Evolutionary conservation across 2,329 filamentous ascomycete genomes (phyloP), one percentile per base, ranked within the genome.

Genomic region (Rutstroemia sp.): DNA sequence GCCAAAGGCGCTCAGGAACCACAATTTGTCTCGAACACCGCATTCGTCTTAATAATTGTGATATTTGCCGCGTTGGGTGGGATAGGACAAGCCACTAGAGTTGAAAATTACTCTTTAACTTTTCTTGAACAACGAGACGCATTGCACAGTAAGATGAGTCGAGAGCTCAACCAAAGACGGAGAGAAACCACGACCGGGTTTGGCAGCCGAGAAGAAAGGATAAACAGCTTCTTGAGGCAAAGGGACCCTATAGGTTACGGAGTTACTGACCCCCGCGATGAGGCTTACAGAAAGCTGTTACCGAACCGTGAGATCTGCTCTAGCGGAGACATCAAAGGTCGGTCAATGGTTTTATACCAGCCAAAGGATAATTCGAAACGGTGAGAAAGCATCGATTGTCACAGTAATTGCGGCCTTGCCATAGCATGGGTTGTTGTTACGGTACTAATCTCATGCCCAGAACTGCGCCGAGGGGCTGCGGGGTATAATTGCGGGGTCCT

Each of bases 151-250:
- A 76, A 81, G 57, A 83, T 84, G 38, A 85, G 88, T 50, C 82
- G 78, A 58, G 79, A 83, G 57, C 73, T 84, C 48, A 75, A 83
- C 67, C 75, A 72, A 51, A 75, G 76, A 57, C 77, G 79, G 61
- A 75, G 79, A 65, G 71, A 77, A 64, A 75, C 81, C 55, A 74
- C 77, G 59, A 75, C 77, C 51, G 73, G 78, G 39, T 69, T 79
- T 70, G 65, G 73, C 68, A 74, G 72, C 65, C 76, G 80, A 54
- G 79, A 88, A 59, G 83, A 84, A 65, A 78, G 90, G 52, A 85
- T 97, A 40, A 81, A 89, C 63, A 83, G 75, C 54, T 97, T 97
- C 67, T 63, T 97, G 57, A 82, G 83, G 65, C 82, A 88, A 58
- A 78, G 89, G 61, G 87, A 94, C 30, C 64, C 63, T 2, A 34